Evolutionary conservation across 257 asterid genomes (phyloP).

Genomic region (Avicennia marina): DNA sequence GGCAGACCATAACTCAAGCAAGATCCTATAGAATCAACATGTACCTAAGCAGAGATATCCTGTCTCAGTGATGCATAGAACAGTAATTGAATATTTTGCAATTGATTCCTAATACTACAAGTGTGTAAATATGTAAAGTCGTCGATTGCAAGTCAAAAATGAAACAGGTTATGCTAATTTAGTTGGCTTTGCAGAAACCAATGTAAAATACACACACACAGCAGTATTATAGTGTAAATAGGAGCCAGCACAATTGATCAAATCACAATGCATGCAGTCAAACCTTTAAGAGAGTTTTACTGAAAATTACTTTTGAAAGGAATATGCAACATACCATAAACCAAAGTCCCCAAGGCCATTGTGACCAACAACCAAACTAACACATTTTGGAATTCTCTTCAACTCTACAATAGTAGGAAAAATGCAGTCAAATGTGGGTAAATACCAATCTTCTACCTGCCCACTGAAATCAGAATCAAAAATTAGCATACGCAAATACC

Average conservation of each 20-base stretch:
- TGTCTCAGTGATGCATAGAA: background rate
- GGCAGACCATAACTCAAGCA: background rate
- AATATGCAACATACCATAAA: conserved; percentile 54
- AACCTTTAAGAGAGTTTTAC: background rate
- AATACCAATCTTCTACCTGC: conserved; percentile 43
- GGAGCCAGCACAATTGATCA: background rate
- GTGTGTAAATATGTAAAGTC: background rate
- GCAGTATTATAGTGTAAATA: conserved; percentile 5
- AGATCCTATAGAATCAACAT: background rate
- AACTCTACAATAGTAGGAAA: conserved; percentile 57
- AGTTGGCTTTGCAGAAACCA: conserved; percentile 3
- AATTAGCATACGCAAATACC: conserved; percentile 13
- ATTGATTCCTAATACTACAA: background rate
- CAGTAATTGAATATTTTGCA: background rate
- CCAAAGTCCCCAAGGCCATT: conserved; percentile 77
- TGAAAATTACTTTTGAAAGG: background rate
- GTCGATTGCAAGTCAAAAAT: background rate
- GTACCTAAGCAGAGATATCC: conserved; percentile 1
- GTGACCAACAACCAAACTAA: conserved; percentile 70
- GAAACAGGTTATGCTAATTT: background rate
- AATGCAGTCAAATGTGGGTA: conserved; percentile 57
- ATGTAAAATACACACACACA: background rate
- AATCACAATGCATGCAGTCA: background rate
- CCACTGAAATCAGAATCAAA: conserved; percentile 50
- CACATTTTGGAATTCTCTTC: conserved; percentile 65